These are phyloP conservation scores for Cercospora beticola DNA, from an alignment of 2,329 filamentous ascomycete species.

Conservation along the genomic window DNA sequence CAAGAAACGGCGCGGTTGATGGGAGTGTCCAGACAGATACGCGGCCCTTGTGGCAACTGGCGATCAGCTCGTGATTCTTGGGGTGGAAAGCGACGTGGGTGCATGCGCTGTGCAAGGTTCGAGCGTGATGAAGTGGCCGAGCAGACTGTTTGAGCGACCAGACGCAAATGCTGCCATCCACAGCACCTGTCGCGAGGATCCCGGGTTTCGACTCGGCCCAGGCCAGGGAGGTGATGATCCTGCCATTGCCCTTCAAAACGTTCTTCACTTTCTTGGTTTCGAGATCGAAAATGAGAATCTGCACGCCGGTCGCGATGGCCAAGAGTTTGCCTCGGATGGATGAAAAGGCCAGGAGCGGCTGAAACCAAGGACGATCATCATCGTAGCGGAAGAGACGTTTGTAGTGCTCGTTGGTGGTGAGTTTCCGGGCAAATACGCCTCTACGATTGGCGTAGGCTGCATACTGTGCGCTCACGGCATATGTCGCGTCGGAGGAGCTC, in stretches of 20 bases:
- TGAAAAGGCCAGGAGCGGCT: conserved; percentile 25
- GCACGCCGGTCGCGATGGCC: conserved; percentile 26
- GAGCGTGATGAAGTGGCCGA: conserved; percentile 23
- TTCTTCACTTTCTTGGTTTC: conserved; percentile 11
- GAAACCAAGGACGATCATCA: conserved; percentile 14
- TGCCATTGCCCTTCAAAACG: conserved; percentile 27
- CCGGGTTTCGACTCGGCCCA: conserved; percentile 21
- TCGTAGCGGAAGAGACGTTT: conserved; percentile 17
- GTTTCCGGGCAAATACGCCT: conserved; percentile 20
- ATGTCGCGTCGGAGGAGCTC: conserved; percentile 9
- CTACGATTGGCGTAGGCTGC: conserved; percentile 21
- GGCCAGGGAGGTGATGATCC: conserved; percentile 23
- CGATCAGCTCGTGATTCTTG: conserved; percentile 15
- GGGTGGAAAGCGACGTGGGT: conserved; percentile 20
- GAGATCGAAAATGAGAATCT: conserved; percentile 28
- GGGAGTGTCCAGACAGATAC: conserved; percentile 19
- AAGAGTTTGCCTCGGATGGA: conserved; percentile 22
- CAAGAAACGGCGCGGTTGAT: conserved; percentile 16
- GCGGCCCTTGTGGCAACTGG: conserved; percentile 15
- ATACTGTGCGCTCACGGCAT: conserved; percentile 25
- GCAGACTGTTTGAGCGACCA: conserved; percentile 26
- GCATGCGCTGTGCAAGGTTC: conserved; percentile 22
- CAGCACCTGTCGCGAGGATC: conserved; percentile 24
- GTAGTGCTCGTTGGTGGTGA: conserved; percentile 13
- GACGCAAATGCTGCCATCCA: conserved; percentile 27